Evolutionary conservation across 2,329 filamentous ascomycete species (phyloP).

Genomic region (Aspergillus sp.): DNA sequence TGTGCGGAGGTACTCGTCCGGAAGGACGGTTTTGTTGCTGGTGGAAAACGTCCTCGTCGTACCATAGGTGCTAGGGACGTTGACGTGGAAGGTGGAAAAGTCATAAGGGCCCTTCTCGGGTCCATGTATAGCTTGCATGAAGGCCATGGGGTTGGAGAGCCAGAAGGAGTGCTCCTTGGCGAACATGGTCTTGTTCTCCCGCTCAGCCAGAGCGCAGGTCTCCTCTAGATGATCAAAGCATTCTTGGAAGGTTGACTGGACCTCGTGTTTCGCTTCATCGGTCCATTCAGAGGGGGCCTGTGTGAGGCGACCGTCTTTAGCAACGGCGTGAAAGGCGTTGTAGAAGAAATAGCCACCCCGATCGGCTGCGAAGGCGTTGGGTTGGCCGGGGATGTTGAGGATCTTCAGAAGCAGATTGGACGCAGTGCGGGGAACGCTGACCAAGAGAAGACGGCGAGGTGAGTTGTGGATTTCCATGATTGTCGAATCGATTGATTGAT

Average conservation of each 20-base stretch:
- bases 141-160: constrained; percentile 27
- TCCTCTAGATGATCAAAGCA: constrained; percentile 32
- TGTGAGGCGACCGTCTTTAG: constrained; percentile 15
- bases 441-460: constrained; percentile 22
- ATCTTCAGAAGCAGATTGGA: constrained; percentile 37
- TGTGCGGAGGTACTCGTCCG: constrained; percentile 1
- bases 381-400: constrained; percentile 33
- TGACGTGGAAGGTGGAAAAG: constrained; percentile 18
- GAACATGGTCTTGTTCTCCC: constrained; percentile 33
- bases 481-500: background rate
- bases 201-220: constrained; percentile 22
- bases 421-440: constrained; percentile 35
- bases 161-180: constrained; percentile 42
- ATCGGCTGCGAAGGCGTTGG: constrained; percentile 22
- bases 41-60: constrained; percentile 24
- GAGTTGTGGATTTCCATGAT: background rate
- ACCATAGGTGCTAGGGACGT: constrained; percentile 21
- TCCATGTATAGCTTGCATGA: constrained; percentile 18
- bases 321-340: constrained; percentile 12
- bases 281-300: constrained; percentile 32
- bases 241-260: constrained; percentile 27
- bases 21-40: background rate
- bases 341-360: constrained; percentile 35
- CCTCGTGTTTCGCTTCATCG: constrained; percentile 25
- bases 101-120: constrained; percentile 8